Evolutionary conservation across 441 rosid species (phyloP).

Genomic region (Populus hybrid): DNA sequence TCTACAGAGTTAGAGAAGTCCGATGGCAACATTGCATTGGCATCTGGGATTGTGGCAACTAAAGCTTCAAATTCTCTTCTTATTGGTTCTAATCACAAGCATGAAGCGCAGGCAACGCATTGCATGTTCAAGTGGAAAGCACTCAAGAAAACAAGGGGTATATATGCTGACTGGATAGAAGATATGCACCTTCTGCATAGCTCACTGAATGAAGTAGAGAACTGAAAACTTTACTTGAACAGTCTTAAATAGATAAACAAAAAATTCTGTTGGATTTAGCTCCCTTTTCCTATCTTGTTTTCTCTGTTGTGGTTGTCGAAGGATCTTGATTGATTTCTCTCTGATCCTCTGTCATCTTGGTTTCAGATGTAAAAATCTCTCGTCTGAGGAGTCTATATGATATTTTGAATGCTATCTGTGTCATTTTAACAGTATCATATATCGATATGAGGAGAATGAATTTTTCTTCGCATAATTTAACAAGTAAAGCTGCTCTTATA

Average conservation of each 20-base stretch:
- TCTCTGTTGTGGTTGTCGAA: neutral
- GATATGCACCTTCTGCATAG: constrained; percentile 1
- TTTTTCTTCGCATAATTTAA: too few species aligned
- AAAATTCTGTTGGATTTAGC: neutral
- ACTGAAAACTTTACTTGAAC: neutral
- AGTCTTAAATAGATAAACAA: neutral
- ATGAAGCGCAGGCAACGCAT: neutral
- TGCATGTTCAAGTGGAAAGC: constrained; percentile 5
- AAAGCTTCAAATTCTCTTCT: neutral
- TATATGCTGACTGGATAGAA: constrained; percentile 35
- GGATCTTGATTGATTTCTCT: neutral
- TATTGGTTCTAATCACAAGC: neutral
- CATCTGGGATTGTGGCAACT: neutral
- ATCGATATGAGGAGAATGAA: neutral
- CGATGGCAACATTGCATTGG: neutral
- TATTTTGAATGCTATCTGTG: neutral
- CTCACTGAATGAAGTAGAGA: neutral
- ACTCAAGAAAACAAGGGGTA: constrained; percentile 17
- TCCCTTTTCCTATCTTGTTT: neutral
- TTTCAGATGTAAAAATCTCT: neutral
- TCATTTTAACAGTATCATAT: neutral
- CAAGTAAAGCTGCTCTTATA: neutral
- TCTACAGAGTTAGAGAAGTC: constrained; percentile 11
- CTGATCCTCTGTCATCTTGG: neutral
- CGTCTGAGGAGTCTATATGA: neutral